Evolutionary conservation across 129 eudicot genomes (phyloP), one percentile per base, ranked within the genome.

Genomic region (Arctium minus): DNA sequence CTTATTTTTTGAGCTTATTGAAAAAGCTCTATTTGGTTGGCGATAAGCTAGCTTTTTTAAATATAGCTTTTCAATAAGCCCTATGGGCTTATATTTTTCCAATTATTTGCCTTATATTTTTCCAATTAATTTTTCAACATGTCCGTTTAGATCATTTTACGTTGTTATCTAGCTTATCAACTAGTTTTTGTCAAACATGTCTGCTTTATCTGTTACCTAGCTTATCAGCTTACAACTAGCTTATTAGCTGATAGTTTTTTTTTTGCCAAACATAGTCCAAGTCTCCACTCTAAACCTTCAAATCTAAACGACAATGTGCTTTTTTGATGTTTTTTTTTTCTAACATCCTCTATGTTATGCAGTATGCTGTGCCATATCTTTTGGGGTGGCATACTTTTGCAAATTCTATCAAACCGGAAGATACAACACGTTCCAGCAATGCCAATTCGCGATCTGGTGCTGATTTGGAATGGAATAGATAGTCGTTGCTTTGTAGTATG

Each of bases 401-500:
- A 38, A 75, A 88, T 80, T 88, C 96, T 76, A 87, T 89, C 36
- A 87, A 39, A 46, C 92, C 97, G 0, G 92, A 91, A 35, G 94
- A 89, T 73, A n/a, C 85, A 48, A 80, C 80, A 40, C 80, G 88
- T 44, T 68, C 22, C 10, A 90, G 87, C 93, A 88, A 79, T 9
- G 80, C 88, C 64, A 88, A 84, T 85, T 44, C 91, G 4, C 89
- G 93, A 79, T 79, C 90, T 64, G 89, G 90, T 9, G 92, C 79
- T 56, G 98, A 94, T 33, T 84, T 72, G 68, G 98, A 94, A 84
- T 94, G 98, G 98, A 92, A 86, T 87, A 91, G 98, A 89, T 94
- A 94, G 83, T 81, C 65, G 30, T 68, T 22, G 78, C 44, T 84
- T 33, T 33, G 3, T 27, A 40, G 7, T 71, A 36, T 38, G 33